These are phyloP conservation scores for Backusella morwellensis DNA, from an alignment of 192 early-diverging fungal species.

Conservation along the genomic window DNA sequence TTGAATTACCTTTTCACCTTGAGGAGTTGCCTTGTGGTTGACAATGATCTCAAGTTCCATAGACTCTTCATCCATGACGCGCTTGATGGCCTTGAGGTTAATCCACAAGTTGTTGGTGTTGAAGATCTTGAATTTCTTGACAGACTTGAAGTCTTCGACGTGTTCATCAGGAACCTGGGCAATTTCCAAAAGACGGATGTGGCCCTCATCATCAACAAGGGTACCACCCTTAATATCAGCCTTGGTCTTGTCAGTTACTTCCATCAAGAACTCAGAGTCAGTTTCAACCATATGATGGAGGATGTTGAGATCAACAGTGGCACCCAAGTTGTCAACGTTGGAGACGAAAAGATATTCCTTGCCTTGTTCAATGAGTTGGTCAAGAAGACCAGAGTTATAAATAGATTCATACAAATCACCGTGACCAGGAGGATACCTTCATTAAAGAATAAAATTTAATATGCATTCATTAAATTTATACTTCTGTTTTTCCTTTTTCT, in stretches of 20 bases:
- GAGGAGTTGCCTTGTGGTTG: constrained; percentile 92
- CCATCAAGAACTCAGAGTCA: constrained; percentile 95
- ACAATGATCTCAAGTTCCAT: constrained; percentile 95
- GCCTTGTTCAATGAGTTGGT: constrained; percentile 89
- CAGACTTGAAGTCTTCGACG: constrained; percentile 97
- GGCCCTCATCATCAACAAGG: constrained; percentile 95
- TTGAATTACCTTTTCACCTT: constrained; percentile 95
- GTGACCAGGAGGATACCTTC: constrained; percentile 96
- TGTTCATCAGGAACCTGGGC: constrained; percentile 97
- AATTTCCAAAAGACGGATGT: constrained; percentile 93
- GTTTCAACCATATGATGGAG: constrained; percentile 87
- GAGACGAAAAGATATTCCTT: constrained; percentile 99
- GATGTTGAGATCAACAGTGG: constrained; percentile 92
- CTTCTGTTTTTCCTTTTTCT: neutral
- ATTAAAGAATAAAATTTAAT: constrained; percentile 6
- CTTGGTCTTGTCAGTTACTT: constrained; percentile 99
- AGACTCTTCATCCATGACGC: constrained; percentile 74
- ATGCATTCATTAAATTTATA: neutral
- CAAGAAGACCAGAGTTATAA: constrained; percentile 88
- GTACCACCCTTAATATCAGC: constrained; percentile 99
- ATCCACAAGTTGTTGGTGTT: constrained; percentile 97
- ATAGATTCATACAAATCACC: constrained; percentile 97
- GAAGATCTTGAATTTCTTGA: constrained; percentile 99
- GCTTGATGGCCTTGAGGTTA: constrained; percentile 82
- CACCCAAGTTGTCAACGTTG: constrained; percentile 99